Evolutionary conservation across 1,284 basidiomycete species (phyloP).

Genomic region (Sanghuangporus baumii): DNA sequence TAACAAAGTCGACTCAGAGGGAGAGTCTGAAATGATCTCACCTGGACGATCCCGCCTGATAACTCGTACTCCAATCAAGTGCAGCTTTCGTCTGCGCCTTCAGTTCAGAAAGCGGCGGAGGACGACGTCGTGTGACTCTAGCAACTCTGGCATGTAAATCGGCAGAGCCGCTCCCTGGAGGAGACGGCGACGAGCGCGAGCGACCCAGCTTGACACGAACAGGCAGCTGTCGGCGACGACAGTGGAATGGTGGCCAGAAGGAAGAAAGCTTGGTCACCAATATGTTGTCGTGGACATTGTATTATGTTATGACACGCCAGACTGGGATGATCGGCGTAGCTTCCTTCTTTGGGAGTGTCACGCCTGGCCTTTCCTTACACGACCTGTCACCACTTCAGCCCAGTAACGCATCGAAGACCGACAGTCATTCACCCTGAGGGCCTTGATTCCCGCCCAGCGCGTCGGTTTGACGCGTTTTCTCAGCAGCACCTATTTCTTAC

Average conservation of each 20-base stretch:
- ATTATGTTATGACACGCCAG: not conserved
- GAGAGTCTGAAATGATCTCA: constrained; percentile 25
- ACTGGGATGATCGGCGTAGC: not conserved
- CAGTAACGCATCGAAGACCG: not conserved
- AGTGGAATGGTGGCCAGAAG: constrained; percentile 12
- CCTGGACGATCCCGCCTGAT: constrained; percentile 76
- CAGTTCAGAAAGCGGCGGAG: constrained; percentile 20
- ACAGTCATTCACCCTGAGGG: not conserved
- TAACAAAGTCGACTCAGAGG: constrained; percentile 15
- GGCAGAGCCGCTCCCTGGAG: constrained; percentile 33
- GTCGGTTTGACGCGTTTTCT: not conserved
- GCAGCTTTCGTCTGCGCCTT: constrained; percentile 26
- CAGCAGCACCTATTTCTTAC: not conserved
- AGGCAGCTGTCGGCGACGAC: not conserved
- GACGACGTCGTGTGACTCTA: constrained; percentile 18
- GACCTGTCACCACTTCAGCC: not conserved
- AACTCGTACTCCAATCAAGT: constrained; percentile 77
- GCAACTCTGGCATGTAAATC: constrained; percentile 2
- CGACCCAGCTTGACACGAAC: constrained; percentile 56
- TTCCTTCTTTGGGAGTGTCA: not conserved
- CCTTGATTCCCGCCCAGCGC: not conserved
- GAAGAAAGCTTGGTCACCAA: not conserved
- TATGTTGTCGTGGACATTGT: not conserved
- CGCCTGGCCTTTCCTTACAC: not conserved
- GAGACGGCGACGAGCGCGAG: constrained; percentile 71